Evolutionary conservation across 1,284 basidiomycete genomes (phyloP).

Genomic region (Cystobasidium slooffiae): DNA sequence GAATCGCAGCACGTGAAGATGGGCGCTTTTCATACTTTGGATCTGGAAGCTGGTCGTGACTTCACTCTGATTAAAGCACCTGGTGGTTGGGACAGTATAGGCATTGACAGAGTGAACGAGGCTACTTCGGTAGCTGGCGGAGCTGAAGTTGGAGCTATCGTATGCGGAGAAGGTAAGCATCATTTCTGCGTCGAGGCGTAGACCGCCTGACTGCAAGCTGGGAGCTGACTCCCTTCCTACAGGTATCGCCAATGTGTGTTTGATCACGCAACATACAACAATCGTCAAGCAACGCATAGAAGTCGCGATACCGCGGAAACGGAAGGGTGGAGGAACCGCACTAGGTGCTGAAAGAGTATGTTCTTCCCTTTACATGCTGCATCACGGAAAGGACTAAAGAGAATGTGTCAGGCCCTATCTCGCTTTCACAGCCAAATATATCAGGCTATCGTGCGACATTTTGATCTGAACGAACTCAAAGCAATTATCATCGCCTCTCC

Average conservation of each 20-base stretch:
- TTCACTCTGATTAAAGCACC: constrained; percentile 85
- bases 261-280: constrained; percentile 96
- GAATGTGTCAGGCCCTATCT: constrained; percentile 42
- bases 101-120: constrained; percentile 79
- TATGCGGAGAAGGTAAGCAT: constrained; percentile 79
- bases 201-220: not conserved
- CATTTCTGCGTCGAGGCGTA: not conserved
- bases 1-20: constrained; percentile 92
- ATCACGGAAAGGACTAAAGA: not conserved
- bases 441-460: constrained; percentile 83
- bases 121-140: constrained; percentile 87
- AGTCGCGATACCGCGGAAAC: constrained; percentile 86
- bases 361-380: not conserved
- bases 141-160: constrained; percentile 94
- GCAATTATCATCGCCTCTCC: constrained; percentile 96
- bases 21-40: constrained; percentile 93
- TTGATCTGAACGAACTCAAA: constrained; percentile 78
- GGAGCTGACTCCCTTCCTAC: not conserved
- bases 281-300: constrained; percentile 89
- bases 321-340: constrained; percentile 72
- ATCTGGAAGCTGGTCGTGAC: constrained; percentile 89
- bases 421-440: constrained; percentile 64
- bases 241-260: constrained; percentile 90
- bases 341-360: constrained; percentile 74
- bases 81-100: constrained; percentile 83